A percentile compares a stretch with the other conserved stretches of the same genome.
These are phyloP conservation scores for Tricholoma sp. DNA, from an alignment of 768 basidiomycete genomes.

Conservation along the genomic window DNA sequence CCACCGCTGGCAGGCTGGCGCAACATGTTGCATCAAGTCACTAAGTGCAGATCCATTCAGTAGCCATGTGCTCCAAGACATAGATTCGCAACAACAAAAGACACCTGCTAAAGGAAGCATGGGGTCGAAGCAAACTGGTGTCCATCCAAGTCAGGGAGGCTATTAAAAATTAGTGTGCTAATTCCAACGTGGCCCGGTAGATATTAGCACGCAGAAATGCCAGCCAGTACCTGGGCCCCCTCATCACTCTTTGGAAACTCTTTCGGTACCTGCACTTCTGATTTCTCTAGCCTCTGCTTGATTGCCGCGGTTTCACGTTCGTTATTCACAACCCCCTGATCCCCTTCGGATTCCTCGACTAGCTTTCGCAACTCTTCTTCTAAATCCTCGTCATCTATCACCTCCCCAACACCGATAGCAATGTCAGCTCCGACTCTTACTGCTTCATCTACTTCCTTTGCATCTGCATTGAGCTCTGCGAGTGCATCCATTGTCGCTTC, in stretches of 20 bases:
- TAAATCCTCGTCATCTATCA: slow-evolving; percentile 62
- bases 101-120: not conserved
- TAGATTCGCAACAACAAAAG: not conserved
- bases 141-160: not conserved
- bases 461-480: slow-evolving; percentile 77
- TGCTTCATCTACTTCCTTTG: slow-evolving; percentile 76
- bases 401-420: slow-evolving; percentile 48
- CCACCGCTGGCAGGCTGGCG: not conserved
- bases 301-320: slow-evolving; percentile 10
- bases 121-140: not conserved
- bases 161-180: not conserved
- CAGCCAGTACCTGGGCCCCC: not conserved
- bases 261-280: not conserved
- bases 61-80: not conserved
- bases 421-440: slow-evolving; percentile 65
- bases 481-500: slow-evolving; percentile 87
- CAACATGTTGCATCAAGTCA: no score
- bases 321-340: slow-evolving; percentile 7
- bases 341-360: slow-evolving; percentile 29
- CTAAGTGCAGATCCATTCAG: no score
- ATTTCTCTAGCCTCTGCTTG: slow-evolving; percentile 16
- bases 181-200: not conserved
- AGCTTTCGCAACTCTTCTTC: slow-evolving; percentile 64
- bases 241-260: not conserved
- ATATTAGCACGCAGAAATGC: not conserved